Percentiles rank a stretch among this genome's conserved stretches.
Evolutionary conservation across 352 stramenopile species (phyloP).

Genomic region (Blastocystis sp.): DNA sequence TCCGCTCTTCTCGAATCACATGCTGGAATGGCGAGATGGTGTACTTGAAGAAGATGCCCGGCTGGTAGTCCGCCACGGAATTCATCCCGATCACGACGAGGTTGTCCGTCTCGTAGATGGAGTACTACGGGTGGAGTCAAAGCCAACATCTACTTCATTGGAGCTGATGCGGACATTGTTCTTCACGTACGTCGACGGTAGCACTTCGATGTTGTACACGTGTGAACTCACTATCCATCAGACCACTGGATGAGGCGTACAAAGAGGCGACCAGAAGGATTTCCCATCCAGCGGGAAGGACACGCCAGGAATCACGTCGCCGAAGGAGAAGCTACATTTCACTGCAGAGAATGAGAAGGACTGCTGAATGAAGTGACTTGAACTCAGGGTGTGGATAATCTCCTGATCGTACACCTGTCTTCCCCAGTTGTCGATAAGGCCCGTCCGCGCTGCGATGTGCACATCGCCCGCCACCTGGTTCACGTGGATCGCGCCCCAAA

Average conservation of each 20-base stretch:
- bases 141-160: slow-evolving; percentile 5
- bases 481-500: slow-evolving; percentile 36
- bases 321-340: slow-evolving; percentile 41
- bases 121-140: background rate
- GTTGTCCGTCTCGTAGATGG: slow-evolving; percentile 54
- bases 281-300: slow-evolving; percentile 8
- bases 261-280: background rate
- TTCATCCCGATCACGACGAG: background rate
- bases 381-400: slow-evolving; percentile 34
- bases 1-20: slow-evolving; percentile 76
- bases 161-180: background rate
- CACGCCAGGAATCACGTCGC: slow-evolving; percentile 20
- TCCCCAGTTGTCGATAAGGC: background rate
- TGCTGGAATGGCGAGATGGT: slow-evolving; percentile 85
- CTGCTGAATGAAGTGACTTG: slow-evolving; percentile 45
- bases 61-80: slow-evolving; percentile 58
- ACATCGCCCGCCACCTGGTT: slow-evolving; percentile 53
- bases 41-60: slow-evolving; percentile 86
- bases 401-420: slow-evolving; percentile 27
- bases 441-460: slow-evolving; percentile 28
- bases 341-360: background rate
- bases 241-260: background rate
- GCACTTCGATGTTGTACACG: slow-evolving; percentile 31
- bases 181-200: slow-evolving; percentile 5
- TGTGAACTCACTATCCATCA: slow-evolving; percentile 34